Evolutionary conservation across 345 rosid genomes (phyloP), one percentile per base, ranked within the genome.

Genomic region (Passiflora organensis): DNA sequence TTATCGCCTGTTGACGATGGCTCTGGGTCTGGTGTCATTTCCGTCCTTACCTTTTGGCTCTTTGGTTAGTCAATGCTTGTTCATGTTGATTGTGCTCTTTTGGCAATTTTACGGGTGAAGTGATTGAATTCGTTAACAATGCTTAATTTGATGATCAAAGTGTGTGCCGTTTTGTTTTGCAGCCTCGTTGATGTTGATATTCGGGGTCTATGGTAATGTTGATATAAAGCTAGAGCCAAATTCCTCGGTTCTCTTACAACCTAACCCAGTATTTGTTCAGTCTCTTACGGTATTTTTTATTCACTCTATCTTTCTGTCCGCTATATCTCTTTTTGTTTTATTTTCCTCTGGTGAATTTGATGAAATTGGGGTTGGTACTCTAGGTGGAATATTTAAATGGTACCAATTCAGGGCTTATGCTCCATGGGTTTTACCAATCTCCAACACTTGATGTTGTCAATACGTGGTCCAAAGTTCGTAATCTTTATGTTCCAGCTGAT

Each of bases 101-200:
- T n/a, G n/a, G n/a, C n/a, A n/a, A n/a, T n/a, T n/a, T n/a, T n/a
- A n/a, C 1, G 2, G 16, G 13, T 28, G 34, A 8, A 28, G 3
- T 28, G 8, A 28, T 28, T 3, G 34, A 28, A 2, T 28, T 28
- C 8, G 3, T 28, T 28, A 3, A 28, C 3, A 28, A 28, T 28
- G 34, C 3, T 28, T n/a, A 8, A 28, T 28, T 28, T 28, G 34
- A 28, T 28, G 34, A 28, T 28, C 34, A 28, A 2, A 8, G 34
- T 2, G 5, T 28, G 3, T 8, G 17, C 13, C n/a, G 39, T 57
- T 58, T 28, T 28, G 10, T 21, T 48, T 66, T 51, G 59, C 85
- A 89, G 99, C 87, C 47, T 86, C 97, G 19, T 75, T 83, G 91
- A 89, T 95, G 65, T 59, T 89, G 78, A 85, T 89, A 39, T 37